Evolutionary conservation across 2,329 filamentous ascomycete species (phyloP), one percentile per base, ranked within the genome.

Genomic region (Cadophora luteo-olivacea): DNA sequence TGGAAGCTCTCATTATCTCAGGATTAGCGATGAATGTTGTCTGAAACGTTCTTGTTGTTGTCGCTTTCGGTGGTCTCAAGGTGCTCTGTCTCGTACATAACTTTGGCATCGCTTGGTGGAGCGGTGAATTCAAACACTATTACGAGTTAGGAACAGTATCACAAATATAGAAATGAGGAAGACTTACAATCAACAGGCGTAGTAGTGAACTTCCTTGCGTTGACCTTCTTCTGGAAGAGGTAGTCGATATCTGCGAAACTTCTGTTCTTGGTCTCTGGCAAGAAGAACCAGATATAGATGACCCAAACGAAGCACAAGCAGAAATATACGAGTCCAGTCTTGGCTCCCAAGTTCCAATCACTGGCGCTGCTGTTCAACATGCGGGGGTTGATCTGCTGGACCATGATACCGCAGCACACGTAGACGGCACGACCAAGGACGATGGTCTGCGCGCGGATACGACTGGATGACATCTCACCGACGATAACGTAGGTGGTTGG

Each of bases 211-310:
- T 54, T 51, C 16, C 61, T 29, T 2, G 61, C 41, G 9, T 51
- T 36, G 48, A 54, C 61, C 48, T 64, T 64, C 45, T 51, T 64
- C 32, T 64, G 61, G 48, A 64, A 64, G 32, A 64, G 61, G 14
- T 64, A 64, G 61, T 64, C 61, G 48, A 64, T 64, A 36, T 64
- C 61, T 4, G 61, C 61, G 38, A 64, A 64, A 45, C 45, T 64
- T 7, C 61, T 48, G 61, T 64, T 64, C 61, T 25, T 64, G 45
- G 48, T 64, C 48, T 64, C 61, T 3, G 61, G 61, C 0, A 64
- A 32, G 48, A 54, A 64, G 48, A 64, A 54, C 6, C 8, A 64
- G 32, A 64, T 54, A 16, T 25, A 64, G 14, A 54, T 25, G 8
- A 49, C 41, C 61, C 61, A 64, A 25, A 64, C 48, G 29, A 64